Base-by-base conservation (phyloP, 805 yeast genomes). In the Saccharomycopsis schoenii region DNA sequence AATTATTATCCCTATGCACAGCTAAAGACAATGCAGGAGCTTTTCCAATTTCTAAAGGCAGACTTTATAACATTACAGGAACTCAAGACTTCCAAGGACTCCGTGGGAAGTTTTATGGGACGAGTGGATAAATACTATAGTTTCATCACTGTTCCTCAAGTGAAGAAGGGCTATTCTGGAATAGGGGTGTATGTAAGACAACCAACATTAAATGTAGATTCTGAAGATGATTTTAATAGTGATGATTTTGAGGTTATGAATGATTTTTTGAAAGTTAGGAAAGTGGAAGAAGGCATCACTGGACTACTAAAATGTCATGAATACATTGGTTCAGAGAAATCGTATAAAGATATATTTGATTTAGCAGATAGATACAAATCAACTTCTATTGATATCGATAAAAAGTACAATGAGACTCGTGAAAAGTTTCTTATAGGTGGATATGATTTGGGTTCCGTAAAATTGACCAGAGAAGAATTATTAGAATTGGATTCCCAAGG, bases 271-370 rank as follows among this genome's bases (percentile, higher is more conserved):
- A 73, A 77, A 1, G 89, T 90, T 0, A 58, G 80, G 2, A 83
- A 81, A 65, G 97, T 92, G 0, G 98, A 94, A 69, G 97, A 93
- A 71, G 99, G 99, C 0, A 75, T 94, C 8, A 87, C 97, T 0
- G 99, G 98, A 0, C 73, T 74, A 62, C 69, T 83, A 36, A 66
- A 66, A 37, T 62, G 64, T 50, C 36, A 55, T 21, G 66, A 64
- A 34, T 59, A 57, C 36, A 51, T 34, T 12, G 14, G n/a, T 4
- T 57, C 42, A 15, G 37, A 17, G 4, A 61, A 61, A 36, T n/a
- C 60, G 2, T 60, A 60, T 24, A 60, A 56, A 21, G 64, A 64
- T 29, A 41, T 61, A 10, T 51, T 50, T 61, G 64, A 50, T 58
- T 64, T 57, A 61, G 63, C 29, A 66, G 64, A 57, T 40, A 50